Evolutionary conservation across 768 basidiomycete species (phyloP), one percentile per base, ranked within the genome.

Genomic region (Terana coerulea): DNA sequence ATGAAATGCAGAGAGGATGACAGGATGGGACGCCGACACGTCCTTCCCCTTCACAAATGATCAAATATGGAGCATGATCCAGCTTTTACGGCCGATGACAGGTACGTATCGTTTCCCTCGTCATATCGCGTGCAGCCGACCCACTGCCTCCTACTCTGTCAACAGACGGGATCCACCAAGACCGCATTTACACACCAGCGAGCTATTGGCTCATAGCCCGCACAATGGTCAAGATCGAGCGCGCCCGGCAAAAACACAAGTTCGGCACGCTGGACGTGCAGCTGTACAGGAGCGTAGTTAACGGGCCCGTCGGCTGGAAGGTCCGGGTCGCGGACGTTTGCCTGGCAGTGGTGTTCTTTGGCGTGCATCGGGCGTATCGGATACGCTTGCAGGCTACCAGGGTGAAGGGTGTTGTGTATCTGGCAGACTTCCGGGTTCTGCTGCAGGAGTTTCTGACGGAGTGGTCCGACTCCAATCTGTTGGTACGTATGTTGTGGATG

Each of bases 11-110:
- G 64, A 65, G 49, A 42, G 52, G 21, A 57, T 62, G 1, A 33
- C 59, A 15, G 54, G 59, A 21, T 48, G 37, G 29, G 55, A 55
- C n/a, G n/a, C n/a, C 34, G 54, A 59, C 1, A 65, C 64, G 9
- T 42, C 54, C 9, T 64, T 62, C 30, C 61, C 64, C 8, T 64
- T 55, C 48, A 58, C 44, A 9, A 59, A 62, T 36, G 26, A 48
- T 4, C 61, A 65, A 40, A 29, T 25, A n/a, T 21, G 53, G 41
- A 49, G 55, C 7, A 47, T 61, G 29, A 24, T 63, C 5, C 54
- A 53, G 14, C 46, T 64, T 21, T 64, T 64, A 42, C 35, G 47
- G 2, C 55, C 59, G 25, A 33, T 64, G 36, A 53, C 55, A 43
- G 53, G 60, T 61, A 29, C 10, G 49, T 40, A n/a, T 15, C n/a